Conservation (phyloP, 2,329 filamentous ascomycete species). For the Fusarium avenaceum region DNA sequence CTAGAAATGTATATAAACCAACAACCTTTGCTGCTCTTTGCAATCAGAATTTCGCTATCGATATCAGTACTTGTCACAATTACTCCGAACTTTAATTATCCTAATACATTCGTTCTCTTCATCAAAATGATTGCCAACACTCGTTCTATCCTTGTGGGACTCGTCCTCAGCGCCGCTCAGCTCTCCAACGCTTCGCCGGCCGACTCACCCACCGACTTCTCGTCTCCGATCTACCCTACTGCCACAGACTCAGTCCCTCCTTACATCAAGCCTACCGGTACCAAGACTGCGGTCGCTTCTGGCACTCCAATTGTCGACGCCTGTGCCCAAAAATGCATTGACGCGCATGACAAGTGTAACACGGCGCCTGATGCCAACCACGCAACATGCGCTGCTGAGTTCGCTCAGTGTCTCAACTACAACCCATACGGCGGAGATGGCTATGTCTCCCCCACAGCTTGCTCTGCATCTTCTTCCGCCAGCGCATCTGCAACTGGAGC, state of each 20-base stretch:
- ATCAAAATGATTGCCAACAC: constrained; percentile 24
- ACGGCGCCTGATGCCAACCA: constrained; percentile 11
- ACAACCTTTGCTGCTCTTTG: not conserved
- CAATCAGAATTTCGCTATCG: no score
- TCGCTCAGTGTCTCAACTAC: constrained; percentile 5
- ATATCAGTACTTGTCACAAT: not conserved
- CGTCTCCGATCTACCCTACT: constrained; percentile 11
- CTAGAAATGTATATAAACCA: not conserved
- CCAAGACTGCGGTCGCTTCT: not conserved
- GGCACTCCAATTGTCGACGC: not conserved
- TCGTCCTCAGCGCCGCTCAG: constrained; percentile 18
- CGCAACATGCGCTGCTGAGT: constrained; percentile 9
- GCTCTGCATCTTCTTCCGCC: not conserved
- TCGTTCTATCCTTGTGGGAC: constrained; percentile 19
- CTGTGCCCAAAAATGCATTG: constrained; percentile 5
- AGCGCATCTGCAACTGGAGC: not conserved
- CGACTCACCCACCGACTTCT: not conserved
- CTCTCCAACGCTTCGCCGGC: constrained; percentile 9
- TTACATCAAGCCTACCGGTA: constrained; percentile 3
- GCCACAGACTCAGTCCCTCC: constrained; percentile 3
- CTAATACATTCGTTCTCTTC: not conserved
- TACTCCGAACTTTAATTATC: not conserved
- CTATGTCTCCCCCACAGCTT: constrained; percentile 6
- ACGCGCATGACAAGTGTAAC: constrained; percentile 6
- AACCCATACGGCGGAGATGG: constrained; percentile 13